Conservation (phyloP, 441 rosid genomes). For the Euphorbia celastroides region DNA sequence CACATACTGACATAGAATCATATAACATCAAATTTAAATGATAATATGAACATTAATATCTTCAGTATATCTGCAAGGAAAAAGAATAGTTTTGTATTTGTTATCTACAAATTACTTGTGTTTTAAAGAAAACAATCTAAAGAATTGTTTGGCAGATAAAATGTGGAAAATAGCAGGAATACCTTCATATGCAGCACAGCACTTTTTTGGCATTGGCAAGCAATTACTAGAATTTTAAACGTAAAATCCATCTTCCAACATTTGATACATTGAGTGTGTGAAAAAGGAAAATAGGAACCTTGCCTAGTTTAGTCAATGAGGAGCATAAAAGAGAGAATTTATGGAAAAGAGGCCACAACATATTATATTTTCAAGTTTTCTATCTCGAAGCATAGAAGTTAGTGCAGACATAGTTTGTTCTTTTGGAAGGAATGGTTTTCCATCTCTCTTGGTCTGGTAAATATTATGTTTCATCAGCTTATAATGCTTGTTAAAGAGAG, state of each 20-base stretch:
- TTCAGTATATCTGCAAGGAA: not conserved
- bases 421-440: not conserved
- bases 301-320: not conserved
- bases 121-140: not conserved
- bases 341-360: not conserved
- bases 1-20: not conserved
- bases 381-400: not conserved
- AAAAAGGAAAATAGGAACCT: not conserved
- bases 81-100: not conserved
- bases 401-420: not conserved
- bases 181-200: not conserved
- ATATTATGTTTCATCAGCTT: constrained; percentile 1
- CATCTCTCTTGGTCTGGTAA: not conserved
- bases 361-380: not conserved
- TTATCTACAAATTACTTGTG: not conserved
- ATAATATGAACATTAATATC: not conserved
- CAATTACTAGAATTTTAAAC: not conserved
- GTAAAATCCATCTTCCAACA: not conserved
- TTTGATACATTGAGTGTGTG: not conserved
- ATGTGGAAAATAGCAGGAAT: not conserved
- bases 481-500: not conserved
- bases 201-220: not conserved
- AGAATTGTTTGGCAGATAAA: not conserved
- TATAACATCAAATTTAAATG: not conserved
- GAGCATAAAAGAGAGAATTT: not conserved